Evolutionary conservation across 352 stramenopile species (phyloP).

Genomic region (Phytophthora litchii): DNA sequence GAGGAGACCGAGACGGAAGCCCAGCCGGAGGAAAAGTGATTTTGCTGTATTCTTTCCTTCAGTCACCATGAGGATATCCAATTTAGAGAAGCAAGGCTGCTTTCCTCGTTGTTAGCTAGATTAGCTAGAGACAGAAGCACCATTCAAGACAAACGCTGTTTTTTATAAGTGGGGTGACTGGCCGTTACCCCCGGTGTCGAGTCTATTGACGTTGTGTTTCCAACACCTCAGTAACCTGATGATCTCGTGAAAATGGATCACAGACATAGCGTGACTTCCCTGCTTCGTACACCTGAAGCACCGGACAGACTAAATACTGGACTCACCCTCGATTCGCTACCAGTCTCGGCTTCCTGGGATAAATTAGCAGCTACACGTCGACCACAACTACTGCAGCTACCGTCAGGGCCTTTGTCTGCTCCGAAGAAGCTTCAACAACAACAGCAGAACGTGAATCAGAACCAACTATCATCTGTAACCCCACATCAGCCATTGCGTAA

Average conservation of each 20-base stretch:
- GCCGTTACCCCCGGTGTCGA: slow-evolving; percentile 17
- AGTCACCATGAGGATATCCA: slow-evolving; percentile 16
- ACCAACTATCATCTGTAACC: slow-evolving; percentile 7
- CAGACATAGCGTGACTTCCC: slow-evolving; percentile 10
- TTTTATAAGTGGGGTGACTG: slow-evolving; percentile 29
- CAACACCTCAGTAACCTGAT: slow-evolving; percentile 1
- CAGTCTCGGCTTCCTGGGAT: slow-evolving; percentile 9
- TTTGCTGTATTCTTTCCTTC: background rate
- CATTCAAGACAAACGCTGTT: slow-evolving; percentile 24
- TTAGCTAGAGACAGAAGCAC: slow-evolving; percentile 14
- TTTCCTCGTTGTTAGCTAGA: slow-evolving; percentile 14
- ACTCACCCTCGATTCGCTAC: background rate
- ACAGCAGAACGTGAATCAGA: slow-evolving; percentile 18
- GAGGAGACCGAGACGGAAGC: slow-evolving; percentile 7
- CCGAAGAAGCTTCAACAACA: slow-evolving; percentile 18
- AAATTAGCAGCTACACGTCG: slow-evolving; percentile 15
- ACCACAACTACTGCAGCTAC: slow-evolving; percentile 13
- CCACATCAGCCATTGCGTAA: slow-evolving; percentile 5
- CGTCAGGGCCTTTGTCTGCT: slow-evolving; percentile 6
- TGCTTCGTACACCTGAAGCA: background rate
- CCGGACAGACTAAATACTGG: slow-evolving; percentile 8
- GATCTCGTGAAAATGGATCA: slow-evolving; percentile 20
- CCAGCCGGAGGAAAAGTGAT: slow-evolving; percentile 27
- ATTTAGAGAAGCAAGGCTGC: slow-evolving; percentile 27
- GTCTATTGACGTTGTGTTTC: slow-evolving; percentile 3